Base-by-base conservation (phyloP, 2,329 filamentous ascomycete species). In the Calonectria montana region DNA sequence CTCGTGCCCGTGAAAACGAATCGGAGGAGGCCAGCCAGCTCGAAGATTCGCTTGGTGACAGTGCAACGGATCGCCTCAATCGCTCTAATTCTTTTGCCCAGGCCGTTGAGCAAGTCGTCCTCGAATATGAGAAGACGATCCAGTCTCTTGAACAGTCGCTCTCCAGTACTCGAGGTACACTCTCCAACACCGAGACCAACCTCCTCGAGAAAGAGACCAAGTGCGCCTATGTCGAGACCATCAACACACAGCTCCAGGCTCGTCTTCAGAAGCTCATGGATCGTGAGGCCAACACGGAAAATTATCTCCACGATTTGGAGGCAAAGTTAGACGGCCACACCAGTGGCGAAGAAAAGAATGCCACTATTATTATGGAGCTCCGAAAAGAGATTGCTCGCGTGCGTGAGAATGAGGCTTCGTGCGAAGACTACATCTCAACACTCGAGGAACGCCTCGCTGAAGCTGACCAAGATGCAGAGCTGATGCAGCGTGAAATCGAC, bases 51-150 rank as follows among this genome's bases (percentile, higher is more conserved):
- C 86, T 92, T 18, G 94, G 92, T 67, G 95, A 96, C 81, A 94
- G 88, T 76, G 94, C 95, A 1, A 93, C 95, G 27, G 96, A 98
- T 81, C 91, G 97, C 65, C 86, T 98, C 75, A 97, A 98, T 81
- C 92, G 97, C 47, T 99, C 97, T 21, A 98, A 97, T 81, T 97
- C 94, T 0, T 98, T 99, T 81, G 96, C 96, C 1, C 94, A 97
- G 81, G 96, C 96, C 31, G 96, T 99, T 23, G 97, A 99, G 80
- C 94, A 97, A 80, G 95, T 99, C 25, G 95, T 99, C 3, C 87
- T 98, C 61, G 97, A 99, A 84, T 99, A 99, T 81, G 97, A 99
- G 83, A 98, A 97, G 88, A 99, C 97, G 0, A 99, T 99, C 62
- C 96, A 98, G 82, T 93, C 91, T 65, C 89, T 99, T 18, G 97